Evolutionary conservation across 225 moss, liverwort and hornwort species (phyloP).

Genomic region (Physcomitrium patens): DNA sequence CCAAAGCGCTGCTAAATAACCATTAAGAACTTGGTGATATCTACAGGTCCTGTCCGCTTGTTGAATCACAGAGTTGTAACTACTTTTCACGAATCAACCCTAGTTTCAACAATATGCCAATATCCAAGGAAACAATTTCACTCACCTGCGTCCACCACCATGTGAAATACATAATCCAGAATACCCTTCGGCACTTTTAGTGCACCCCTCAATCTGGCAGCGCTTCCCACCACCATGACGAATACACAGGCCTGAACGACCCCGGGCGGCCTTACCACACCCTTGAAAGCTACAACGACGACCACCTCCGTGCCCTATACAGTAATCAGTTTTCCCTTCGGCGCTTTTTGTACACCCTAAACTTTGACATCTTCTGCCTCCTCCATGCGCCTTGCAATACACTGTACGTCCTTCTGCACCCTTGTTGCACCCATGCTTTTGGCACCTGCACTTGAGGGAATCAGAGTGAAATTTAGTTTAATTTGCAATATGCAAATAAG

Average conservation of each 20-base stretch:
- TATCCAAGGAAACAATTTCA: too few relatives aligned
- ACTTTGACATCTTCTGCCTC: conserved; percentile 94
- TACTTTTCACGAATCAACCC: too few relatives aligned
- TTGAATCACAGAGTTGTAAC: too few relatives aligned
- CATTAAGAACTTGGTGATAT: too few relatives aligned
- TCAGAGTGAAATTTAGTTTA: conserved; percentile 78
- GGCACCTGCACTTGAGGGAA: conserved; percentile 82
- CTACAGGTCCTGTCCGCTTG: too few relatives aligned
- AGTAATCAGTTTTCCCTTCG: conserved; percentile 95
- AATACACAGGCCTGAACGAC: conserved; percentile 97
- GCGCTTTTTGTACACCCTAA: conserved; percentile 98
- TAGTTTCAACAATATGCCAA: background rate
- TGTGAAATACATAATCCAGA: conserved; percentile 97
- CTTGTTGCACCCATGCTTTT: conserved; percentile 98
- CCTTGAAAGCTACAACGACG: conserved; percentile 88
- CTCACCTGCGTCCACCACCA: conserved; percentile 85
- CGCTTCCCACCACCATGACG: conserved; percentile 98
- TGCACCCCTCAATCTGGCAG: conserved; percentile 87
- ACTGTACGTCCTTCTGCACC: conserved; percentile 98
- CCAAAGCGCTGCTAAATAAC: too few relatives aligned
- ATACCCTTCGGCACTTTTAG: conserved; percentile 97
- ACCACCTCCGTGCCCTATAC: conserved; percentile 99
- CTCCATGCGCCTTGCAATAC: conserved; percentile 98
- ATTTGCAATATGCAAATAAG: background rate
- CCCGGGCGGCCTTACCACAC: conserved; percentile 95